A percentile compares a stretch with the other conserved stretches of the same genome.
Conservation (phyloP, 768 basidiomycete genomes). For the Psilocybe tampanensis region DNA sequence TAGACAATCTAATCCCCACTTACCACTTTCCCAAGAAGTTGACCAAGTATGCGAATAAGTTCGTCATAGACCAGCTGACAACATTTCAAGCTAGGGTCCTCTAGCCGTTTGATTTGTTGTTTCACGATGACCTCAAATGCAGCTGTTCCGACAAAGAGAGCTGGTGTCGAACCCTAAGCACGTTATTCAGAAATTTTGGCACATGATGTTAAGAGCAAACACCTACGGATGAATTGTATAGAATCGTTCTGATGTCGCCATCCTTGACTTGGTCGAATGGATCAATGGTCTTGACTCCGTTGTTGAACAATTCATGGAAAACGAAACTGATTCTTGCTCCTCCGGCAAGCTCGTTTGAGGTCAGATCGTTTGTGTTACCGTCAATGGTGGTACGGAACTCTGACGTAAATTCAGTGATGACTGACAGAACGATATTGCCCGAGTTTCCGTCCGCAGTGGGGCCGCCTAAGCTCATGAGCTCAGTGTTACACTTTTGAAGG, state of each 20-base stretch:
- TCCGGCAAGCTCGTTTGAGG: conserved; percentile 95
- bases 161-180: conserved; percentile 89
- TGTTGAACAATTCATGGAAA: conserved; percentile 98
- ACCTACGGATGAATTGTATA: conserved; percentile 97
- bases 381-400: conserved; percentile 98
- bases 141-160: conserved; percentile 94
- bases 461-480: conserved; percentile 85
- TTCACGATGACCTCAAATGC: conserved; percentile 99
- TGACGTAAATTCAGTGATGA: conserved; percentile 97
- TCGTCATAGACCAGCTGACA: conserved; percentile 97
- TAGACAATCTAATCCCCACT: conserved; percentile 29
- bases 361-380: conserved; percentile 95
- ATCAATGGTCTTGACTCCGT: conserved; percentile 93
- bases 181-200: not conserved
- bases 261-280: conserved; percentile 99
- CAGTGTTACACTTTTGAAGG: conserved; percentile 84
- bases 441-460: conserved; percentile 82
- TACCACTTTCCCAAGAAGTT: conserved; percentile 89
- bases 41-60: conserved; percentile 92
- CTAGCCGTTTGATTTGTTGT: conserved; percentile 96
- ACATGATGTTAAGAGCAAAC: not conserved
- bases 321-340: conserved; percentile 99
- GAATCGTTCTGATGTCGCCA: conserved; percentile 91
- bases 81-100: conserved; percentile 93
- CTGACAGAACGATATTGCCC: conserved; percentile 91